These are phyloP conservation scores for Dissophora globulifera DNA, from an alignment of 192 early-diverging fungal genomes.

Conservation along the genomic window DNA sequence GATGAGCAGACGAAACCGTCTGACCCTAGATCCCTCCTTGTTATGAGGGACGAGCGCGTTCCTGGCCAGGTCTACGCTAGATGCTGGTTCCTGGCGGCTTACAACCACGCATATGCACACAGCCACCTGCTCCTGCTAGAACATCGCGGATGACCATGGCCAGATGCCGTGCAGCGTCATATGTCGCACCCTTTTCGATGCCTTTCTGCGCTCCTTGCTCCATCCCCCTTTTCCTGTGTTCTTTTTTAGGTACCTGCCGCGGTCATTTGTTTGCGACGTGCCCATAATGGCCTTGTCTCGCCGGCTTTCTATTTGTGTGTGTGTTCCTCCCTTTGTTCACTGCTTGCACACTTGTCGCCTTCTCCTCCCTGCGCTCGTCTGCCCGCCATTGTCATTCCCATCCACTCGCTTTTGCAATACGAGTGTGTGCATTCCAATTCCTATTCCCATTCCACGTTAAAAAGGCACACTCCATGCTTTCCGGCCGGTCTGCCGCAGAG, in stretches of 20 bases:
- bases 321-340: no score
- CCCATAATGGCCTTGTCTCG: no score
- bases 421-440: slow-evolving; percentile 17
- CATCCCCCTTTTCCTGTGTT: not conserved
- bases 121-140: not conserved
- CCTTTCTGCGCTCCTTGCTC: no score
- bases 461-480: slow-evolving; percentile 26
- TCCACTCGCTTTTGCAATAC: slow-evolving; percentile 2
- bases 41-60: no score
- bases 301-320: no score
- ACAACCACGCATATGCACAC: not conserved
- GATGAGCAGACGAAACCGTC: no score
- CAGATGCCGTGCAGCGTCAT: no score
- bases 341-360: not conserved
- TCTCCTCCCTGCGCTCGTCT: not conserved
- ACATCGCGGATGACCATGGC: no score
- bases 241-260: not conserved
- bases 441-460: slow-evolving; percentile 30
- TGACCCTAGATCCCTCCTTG: no score
- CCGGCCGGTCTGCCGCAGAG: slow-evolving; percentile 41
- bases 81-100: no score
- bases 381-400: slow-evolving; percentile 17
- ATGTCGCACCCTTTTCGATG: no score
- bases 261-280: not conserved
- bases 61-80: no score